Conservation (phyloP, 1,284 basidiomycete genomes). For the Cryptococcus floricola region DNA sequence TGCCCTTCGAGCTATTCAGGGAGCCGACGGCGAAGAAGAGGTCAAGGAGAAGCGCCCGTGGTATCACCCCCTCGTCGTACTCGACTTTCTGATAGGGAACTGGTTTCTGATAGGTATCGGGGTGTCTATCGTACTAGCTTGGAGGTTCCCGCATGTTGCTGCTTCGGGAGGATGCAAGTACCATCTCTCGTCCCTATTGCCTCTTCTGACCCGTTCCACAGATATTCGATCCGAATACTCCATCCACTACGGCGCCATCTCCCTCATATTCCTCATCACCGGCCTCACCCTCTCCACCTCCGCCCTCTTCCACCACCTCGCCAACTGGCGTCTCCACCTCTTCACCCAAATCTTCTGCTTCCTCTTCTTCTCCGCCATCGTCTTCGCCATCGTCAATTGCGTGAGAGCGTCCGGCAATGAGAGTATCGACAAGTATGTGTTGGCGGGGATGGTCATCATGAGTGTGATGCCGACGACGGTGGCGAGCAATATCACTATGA, state of each 20-base stretch:
- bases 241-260: conserved; percentile 33
- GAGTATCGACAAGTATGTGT: conserved; percentile 29
- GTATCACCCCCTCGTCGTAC: conserved; percentile 11
- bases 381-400: conserved; percentile 32
- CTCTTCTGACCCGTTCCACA: conserved; percentile 3
- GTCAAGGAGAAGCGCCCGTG: conserved; percentile 3
- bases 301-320: conserved; percentile 20
- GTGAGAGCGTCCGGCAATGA: conserved; percentile 18
- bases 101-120: conserved; percentile 38
- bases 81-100: conserved; percentile 5
- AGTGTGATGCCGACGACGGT: conserved; percentile 33
- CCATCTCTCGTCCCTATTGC: not conserved
- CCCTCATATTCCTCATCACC: conserved; percentile 42
- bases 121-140: conserved; percentile 26
- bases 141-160: conserved; percentile 26
- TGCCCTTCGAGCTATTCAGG: not conserved
- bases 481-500: conserved; percentile 42
- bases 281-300: conserved; percentile 34
- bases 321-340: conserved; percentile 35
- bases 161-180: conserved; percentile 22
- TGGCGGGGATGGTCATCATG: conserved; percentile 40
- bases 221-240: conserved; percentile 25
- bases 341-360: conserved; percentile 36
- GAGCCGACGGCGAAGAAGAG: not conserved
- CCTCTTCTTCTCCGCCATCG: conserved; percentile 36